A percentile compares a stretch with the other conserved stretches of the same genome.
phyloP scores from a whole-genome alignment of 768 basidiomycete genomes.

The Macrolepiota fuliginosa region DNA sequence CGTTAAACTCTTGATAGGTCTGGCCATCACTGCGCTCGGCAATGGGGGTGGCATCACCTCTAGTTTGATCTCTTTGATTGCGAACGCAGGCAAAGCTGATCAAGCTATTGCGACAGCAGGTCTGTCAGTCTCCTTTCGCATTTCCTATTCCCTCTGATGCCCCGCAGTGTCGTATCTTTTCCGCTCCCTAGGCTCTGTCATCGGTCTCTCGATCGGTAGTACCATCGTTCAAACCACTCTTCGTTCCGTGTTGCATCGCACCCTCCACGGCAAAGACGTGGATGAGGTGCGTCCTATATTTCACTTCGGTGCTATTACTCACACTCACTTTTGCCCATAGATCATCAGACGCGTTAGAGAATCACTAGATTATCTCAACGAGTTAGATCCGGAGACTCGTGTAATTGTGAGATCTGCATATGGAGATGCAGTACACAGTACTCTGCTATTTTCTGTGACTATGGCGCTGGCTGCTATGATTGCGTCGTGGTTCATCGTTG shows the following conservation, averaged over 20 bases:
- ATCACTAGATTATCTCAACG: constrained; percentile 45
- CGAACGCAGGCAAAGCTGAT: constrained; percentile 58
- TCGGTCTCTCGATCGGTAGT: constrained; percentile 55
- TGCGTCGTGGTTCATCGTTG: constrained; percentile 50
- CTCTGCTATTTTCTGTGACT: constrained; percentile 45
- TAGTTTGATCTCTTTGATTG: constrained; percentile 57
- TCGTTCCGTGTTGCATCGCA: constrained; percentile 37
- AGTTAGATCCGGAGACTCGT: constrained; percentile 36
- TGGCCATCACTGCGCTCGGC: constrained; percentile 2
- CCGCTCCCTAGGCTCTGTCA: constrained; percentile 58
- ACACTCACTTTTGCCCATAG: constrained; percentile 23
- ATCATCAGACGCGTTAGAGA: constrained; percentile 48
- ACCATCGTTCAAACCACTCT: constrained; percentile 54
- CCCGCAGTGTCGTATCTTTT: constrained; percentile 60
- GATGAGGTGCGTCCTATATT: constrained; percentile 45
- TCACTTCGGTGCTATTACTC: neutral
- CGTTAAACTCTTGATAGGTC: neutral
- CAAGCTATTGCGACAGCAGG: constrained; percentile 68
- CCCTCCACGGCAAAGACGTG: constrained; percentile 41
- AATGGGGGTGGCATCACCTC: constrained; percentile 50
- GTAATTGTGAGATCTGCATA: constrained; percentile 39
- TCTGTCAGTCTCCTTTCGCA: constrained; percentile 19
- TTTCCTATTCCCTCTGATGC: neutral
- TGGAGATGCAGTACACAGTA: constrained; percentile 42
- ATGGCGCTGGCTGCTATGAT: constrained; percentile 41